Evolutionary conservation across 2,329 filamentous ascomycete genomes (phyloP), one percentile per base, ranked within the genome.

Genomic region (Rugonectria rugulosa): DNA sequence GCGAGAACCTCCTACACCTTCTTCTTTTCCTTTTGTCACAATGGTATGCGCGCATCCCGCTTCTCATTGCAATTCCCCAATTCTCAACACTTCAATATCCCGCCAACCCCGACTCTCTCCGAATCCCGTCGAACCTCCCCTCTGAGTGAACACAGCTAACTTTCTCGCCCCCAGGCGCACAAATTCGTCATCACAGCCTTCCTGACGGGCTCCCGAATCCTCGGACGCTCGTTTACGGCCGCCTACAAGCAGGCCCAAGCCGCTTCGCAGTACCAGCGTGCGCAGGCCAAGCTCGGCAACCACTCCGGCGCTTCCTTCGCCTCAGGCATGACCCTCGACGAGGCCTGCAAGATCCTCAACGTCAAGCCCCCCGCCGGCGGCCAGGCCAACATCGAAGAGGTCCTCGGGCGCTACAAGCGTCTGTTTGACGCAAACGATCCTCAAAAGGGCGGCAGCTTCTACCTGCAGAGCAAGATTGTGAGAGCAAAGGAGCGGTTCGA

Each of bases 281-380:
- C 90, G 48, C 87, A 88, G 64, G 83, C 83, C 61, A 89, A 89
- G 68, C 68, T 77, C 46, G 83, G 83, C 64, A 82, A 83, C 59
- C 74, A 82, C 21, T 64, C 70, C 3, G 81, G 85, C 57, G 78
- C 83, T n/a, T 74, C 72, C 26, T 70, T 81, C 59, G 81, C 86
- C 23, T 85, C 86, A 5, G 91, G 92, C 71, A 89, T 98, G 76
- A 95, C 92, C 8, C 87, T 99, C 69, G 92, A 97, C 66, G 95
- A 99, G 81, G 95, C 95, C 49, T 98, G 92, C 85, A 91, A 92
- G 77, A 97, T 99, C 71, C 85, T 99, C 61, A 96, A 99, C 74
- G 92, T 99, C 66, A 91, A 94, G 74, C 91, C 93, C 31, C 93
- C 94, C 2, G 64, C 71, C 17, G 85, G 82, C 58, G 92, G 91